phyloP scores from a whole-genome alignment of 139 green algal genomes.

The Raphidocelis subcapitata region DNA sequence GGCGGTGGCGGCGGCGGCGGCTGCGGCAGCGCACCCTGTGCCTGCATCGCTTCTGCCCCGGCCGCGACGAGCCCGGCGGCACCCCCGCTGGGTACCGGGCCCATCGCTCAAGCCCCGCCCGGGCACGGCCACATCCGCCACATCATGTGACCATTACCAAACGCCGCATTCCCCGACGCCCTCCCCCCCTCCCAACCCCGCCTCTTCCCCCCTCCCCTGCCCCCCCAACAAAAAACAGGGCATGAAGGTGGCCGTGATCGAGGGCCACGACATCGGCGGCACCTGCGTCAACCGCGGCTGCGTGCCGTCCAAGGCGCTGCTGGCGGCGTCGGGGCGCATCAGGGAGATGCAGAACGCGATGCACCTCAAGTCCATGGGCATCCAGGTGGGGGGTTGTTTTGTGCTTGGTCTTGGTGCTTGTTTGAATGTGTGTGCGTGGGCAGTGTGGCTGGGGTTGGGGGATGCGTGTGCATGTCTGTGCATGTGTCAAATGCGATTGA shows the following conservation, averaged over 20 bases:
- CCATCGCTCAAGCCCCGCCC: background rate
- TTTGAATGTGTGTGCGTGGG: too few relatives aligned
- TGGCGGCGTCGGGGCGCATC: constrained; percentile 93
- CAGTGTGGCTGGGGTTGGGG: background rate
- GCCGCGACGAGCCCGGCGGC: too few relatives aligned
- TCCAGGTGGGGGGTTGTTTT: constrained; percentile 70
- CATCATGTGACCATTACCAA: background rate
- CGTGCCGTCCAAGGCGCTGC: constrained; percentile 96
- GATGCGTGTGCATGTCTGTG: background rate
- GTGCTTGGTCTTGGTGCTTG: too few relatives aligned
- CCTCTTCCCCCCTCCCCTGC: too few relatives aligned
- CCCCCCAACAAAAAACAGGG: constrained; percentile 52
- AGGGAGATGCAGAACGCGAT: constrained; percentile 89
- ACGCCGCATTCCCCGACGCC: background rate
- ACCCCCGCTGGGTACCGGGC: too few relatives aligned
- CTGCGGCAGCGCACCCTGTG: background rate
- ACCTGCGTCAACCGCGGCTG: constrained; percentile 99
- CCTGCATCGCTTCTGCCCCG: background rate
- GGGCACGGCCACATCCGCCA: background rate
- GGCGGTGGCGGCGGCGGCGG: background rate
- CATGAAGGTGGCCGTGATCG: constrained; percentile 96
- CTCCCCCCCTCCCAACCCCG: too few relatives aligned
- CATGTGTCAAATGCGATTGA: background rate
- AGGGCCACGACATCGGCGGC: constrained; percentile 96
- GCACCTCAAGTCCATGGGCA: constrained; percentile 93